A percentile compares a stretch with the other conserved stretches of the same genome.
These are phyloP conservation scores for Calocybe indica DNA, from an alignment of 768 basidiomycete genomes.

Conservation along the genomic window DNA sequence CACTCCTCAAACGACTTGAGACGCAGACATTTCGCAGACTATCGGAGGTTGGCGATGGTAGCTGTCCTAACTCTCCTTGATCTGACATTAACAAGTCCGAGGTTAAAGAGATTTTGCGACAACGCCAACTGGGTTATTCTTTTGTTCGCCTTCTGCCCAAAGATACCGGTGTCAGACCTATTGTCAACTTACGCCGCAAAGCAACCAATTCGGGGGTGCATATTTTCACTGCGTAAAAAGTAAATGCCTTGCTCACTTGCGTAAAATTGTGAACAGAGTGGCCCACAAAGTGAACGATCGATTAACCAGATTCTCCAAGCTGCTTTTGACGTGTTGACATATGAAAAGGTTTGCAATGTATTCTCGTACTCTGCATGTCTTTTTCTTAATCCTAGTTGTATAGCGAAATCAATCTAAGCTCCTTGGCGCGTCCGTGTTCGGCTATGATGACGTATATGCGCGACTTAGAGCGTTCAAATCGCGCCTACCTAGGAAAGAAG, in stretches of 20 bases:
- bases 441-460: constrained; percentile 75
- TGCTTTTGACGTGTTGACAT: constrained; percentile 82
- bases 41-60: constrained; percentile 42
- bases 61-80: background rate
- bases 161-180: constrained; percentile 90
- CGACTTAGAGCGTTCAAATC: constrained; percentile 69
- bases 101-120: constrained; percentile 59
- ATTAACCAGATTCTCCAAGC: constrained; percentile 86
- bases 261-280: constrained; percentile 17
- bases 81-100: constrained; percentile 39
- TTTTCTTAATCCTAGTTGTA: background rate
- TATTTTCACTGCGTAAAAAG: background rate
- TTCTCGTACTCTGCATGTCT: background rate
- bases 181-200: constrained; percentile 77
- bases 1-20: constrained; percentile 73
- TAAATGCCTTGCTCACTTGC: background rate
- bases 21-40: constrained; percentile 66
- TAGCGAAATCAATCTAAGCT: constrained; percentile 59
- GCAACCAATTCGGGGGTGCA: constrained; percentile 10
- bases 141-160: constrained; percentile 90
- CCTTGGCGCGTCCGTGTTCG: constrained; percentile 79
- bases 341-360: constrained; percentile 62
- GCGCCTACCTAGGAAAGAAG: constrained; percentile 31
- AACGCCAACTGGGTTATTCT: constrained; percentile 74
- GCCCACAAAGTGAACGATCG: constrained; percentile 39